Conservation (phyloP, 2,329 filamentous ascomycete species). For the Cryphonectria radicalis region DNA sequence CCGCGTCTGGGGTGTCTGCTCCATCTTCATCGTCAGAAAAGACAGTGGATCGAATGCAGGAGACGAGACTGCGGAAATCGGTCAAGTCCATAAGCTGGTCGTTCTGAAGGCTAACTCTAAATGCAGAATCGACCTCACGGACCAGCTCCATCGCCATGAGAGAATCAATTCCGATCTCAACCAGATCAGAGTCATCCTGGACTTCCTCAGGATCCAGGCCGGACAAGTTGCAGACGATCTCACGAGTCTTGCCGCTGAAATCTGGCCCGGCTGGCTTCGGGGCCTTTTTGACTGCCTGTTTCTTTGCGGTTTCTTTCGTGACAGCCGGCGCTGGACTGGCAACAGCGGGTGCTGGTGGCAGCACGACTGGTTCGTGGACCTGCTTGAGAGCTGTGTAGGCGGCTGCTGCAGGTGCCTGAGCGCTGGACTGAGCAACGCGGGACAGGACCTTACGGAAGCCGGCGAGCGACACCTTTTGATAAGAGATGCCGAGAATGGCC, state of each 20-base stretch:
- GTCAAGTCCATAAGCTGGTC: conserved; percentile 11
- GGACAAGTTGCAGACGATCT: not conserved
- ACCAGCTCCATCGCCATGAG: conserved; percentile 54
- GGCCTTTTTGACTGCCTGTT: not conserved
- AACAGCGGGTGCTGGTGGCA: not conserved
- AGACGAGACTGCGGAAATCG: conserved; percentile 15
- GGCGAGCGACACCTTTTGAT: conserved; percentile 37
- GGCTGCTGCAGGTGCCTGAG: not conserved
- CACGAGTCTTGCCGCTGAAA: not conserved
- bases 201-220: conserved; percentile 42
- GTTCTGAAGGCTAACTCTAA: conserved; percentile 37
- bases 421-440: not conserved
- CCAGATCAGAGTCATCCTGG: conserved; percentile 41
- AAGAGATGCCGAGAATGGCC: conserved; percentile 41
- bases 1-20: not conserved
- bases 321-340: not conserved
- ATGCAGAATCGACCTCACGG: conserved; percentile 45
- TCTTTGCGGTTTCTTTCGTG: not conserved
- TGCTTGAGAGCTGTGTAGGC: not conserved
- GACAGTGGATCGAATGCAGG: conserved; percentile 6
- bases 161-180: conserved; percentile 54
- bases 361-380: conserved; percentile 7
- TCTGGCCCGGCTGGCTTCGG: not conserved
- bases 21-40: not conserved
- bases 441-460: conserved; percentile 35